These are phyloP conservation scores for Artemisia argyi DNA, from an alignment of 129 eudicot species.

Conservation along the genomic window DNA sequence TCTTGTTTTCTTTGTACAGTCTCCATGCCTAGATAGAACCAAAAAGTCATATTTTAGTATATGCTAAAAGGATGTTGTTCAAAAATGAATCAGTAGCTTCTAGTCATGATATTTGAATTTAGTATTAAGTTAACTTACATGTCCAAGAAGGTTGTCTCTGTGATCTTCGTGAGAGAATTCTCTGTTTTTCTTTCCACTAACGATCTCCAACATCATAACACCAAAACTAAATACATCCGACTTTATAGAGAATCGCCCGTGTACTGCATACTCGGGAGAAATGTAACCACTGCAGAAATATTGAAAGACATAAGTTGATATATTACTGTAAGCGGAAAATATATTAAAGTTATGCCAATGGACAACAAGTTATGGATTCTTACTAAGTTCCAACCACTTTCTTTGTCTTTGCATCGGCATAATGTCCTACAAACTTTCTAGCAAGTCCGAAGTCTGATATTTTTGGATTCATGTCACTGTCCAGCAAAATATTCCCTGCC, in stretches of 20 bases:
- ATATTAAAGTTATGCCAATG: background rate
- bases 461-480: too few species aligned
- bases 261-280: too few species aligned
- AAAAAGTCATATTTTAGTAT: background rate
- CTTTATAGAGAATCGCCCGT: too few species aligned
- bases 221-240: constrained; percentile 6
- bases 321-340: background rate
- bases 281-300: constrained; percentile 32
- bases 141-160: background rate
- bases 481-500: too few species aligned
- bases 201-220: constrained; percentile 42
- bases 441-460: constrained; percentile 35
- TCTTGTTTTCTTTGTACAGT: too few species aligned
- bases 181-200: constrained; percentile 44
- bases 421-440: constrained; percentile 24
- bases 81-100: too few species aligned
- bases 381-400: constrained; percentile 29
- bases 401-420: background rate
- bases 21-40: too few species aligned
- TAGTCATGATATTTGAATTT: too few species aligned
- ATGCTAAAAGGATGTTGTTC: too few species aligned
- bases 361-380: constrained; percentile 4
- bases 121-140: constrained; percentile 27
- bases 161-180: constrained; percentile 17
- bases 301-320: too few species aligned